Evolutionary conservation across 1,284 basidiomycete species (phyloP).

Genomic region (Trametes versicolor): DNA sequence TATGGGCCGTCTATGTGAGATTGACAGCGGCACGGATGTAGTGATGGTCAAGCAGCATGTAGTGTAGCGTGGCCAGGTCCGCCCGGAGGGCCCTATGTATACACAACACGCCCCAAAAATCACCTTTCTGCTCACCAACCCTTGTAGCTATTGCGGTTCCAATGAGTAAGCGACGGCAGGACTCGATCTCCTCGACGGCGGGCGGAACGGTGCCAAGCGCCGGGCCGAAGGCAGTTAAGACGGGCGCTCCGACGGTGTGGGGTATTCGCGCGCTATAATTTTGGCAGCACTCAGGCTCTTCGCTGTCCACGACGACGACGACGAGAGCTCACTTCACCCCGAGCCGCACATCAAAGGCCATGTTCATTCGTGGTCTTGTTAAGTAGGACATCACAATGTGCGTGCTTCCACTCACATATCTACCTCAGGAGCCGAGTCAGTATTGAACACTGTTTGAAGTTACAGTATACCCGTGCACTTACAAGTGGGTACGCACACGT

Average conservation of each 20-base stretch:
- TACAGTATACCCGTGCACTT: neutral
- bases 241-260: conserved; percentile 17
- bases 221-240: neutral
- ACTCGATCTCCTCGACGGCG: neutral
- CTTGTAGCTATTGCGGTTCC: too few species aligned
- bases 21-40: too few species aligned
- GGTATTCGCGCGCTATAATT: neutral
- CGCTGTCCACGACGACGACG: neutral
- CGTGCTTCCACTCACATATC: neutral
- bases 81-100: too few species aligned
- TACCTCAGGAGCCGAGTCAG: too few species aligned
- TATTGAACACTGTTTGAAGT: too few species aligned
- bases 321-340: neutral
- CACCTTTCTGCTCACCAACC: too few species aligned
- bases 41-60: too few species aligned
- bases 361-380: neutral
- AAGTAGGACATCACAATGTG: neutral
- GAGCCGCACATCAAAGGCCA: neutral
- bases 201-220: neutral
- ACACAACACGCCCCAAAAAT: too few species aligned
- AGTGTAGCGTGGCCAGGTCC: too few species aligned
- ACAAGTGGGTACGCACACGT: too few species aligned
- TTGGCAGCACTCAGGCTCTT: neutral
- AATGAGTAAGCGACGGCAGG: too few species aligned
- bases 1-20: too few species aligned